Evolutionary conservation across 768 basidiomycete genomes (phyloP), one percentile per base, ranked within the genome.

Genomic region (Calocybe gangraenosa): DNA sequence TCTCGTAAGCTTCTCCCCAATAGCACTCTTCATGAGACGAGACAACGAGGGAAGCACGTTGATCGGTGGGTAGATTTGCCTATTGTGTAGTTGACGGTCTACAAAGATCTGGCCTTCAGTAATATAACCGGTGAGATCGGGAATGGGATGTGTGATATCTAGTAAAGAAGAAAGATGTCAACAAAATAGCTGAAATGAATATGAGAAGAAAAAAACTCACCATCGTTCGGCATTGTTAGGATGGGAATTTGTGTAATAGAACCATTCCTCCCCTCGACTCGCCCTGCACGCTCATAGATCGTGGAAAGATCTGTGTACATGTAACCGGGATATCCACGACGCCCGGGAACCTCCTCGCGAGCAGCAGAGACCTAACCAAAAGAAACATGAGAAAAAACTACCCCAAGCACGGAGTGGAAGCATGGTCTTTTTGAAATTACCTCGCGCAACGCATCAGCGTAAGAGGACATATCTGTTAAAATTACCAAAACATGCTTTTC

Each of bases 101-200:
- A 99, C 89, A 65, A 86, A 95, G 70, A 99, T 96, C 71, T 99
- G 96, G 40, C 96, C 96, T 75, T 98, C 95, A 40, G 94, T 94
- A 66, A 99, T 99, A 69, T 98, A 99, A 42, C 96, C 96, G 52
- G 95, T 98, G 66, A 98, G 75, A 81, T 97, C 95, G 61, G 95
- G 95, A 68, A 99, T 97, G 48, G 96, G 96, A 69, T 99, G 96
- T n/a, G 96, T 98, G 67, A 99, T 99, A 75, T 98, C 95, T 97
- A 58, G 17, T 52, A 40, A 51, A 28, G 11, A 28, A 28, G 51
- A 38, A 35, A 18, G 49, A 30, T 17, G 42, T 53, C 32, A 52
- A 23, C 5, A 28, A 5, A 28, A 11, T 28, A 28, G 11, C 48
- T 48, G 32, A 42, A 51, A 37, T 50, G 43, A 37, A 32, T 34